A percentile compares a stretch with the other conserved stretches of the same genome.
Conservation (phyloP, 2,329 filamentous ascomycete species). For the Hypoxylon sp. region DNA sequence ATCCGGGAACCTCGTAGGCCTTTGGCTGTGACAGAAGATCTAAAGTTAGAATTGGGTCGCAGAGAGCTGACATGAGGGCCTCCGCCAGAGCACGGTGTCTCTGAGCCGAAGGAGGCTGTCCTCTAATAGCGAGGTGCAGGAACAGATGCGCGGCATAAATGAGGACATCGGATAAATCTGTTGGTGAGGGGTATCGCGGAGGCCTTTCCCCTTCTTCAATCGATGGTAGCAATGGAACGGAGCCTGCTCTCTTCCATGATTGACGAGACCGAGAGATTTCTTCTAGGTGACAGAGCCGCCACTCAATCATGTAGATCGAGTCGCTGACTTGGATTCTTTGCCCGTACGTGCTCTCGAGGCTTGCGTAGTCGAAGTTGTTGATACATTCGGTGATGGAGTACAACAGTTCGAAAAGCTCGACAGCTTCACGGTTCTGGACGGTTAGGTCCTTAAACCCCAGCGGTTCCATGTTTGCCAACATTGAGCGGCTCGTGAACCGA, state of each 20-base stretch:
- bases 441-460: slow-evolving; percentile 43
- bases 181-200: slow-evolving; percentile 28
- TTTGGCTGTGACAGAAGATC: slow-evolving; percentile 49
- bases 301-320: slow-evolving; percentile 54
- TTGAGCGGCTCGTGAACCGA: slow-evolving; percentile 50
- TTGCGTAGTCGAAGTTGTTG: slow-evolving; percentile 54
- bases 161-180: slow-evolving; percentile 52
- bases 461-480: slow-evolving; percentile 43
- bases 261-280: slow-evolving; percentile 44
- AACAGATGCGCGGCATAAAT: slow-evolving; percentile 54
- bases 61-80: slow-evolving; percentile 51
- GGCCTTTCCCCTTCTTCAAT: slow-evolving; percentile 33
- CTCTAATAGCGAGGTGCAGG: slow-evolving; percentile 53
- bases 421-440: slow-evolving; percentile 49
- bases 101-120: slow-evolving; percentile 53
- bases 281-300: slow-evolving; percentile 53
- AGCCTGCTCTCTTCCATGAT: slow-evolving; percentile 36
- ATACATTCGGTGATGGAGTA: slow-evolving; percentile 52
- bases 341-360: slow-evolving; percentile 50
- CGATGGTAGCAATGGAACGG: slow-evolving; percentile 35
- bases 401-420: slow-evolving; percentile 53
- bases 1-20: slow-evolving; percentile 35
- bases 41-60: slow-evolving; percentile 46
- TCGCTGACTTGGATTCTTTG: slow-evolving; percentile 54
- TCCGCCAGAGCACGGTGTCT: slow-evolving; percentile 52